Conservation (phyloP, 768 basidiomycete species). For the Tephrocybe rancida region DNA sequence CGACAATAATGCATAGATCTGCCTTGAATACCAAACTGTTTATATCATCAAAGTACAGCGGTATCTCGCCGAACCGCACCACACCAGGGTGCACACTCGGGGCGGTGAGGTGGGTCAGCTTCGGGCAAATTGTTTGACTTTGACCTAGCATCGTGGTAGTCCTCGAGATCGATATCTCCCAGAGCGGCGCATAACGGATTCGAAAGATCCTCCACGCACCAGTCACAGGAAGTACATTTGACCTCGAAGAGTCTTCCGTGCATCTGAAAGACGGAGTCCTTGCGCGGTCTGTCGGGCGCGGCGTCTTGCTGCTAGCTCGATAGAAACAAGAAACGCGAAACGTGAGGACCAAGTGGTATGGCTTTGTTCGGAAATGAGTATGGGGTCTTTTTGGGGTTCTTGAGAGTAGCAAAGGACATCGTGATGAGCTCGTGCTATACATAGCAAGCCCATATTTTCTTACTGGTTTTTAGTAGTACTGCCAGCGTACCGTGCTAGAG, state of each 20-base stretch:
- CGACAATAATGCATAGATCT: conserved; percentile 39
- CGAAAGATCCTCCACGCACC: neutral
- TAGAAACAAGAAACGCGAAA: neutral
- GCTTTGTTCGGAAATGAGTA: no score
- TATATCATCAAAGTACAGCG: conserved; percentile 16
- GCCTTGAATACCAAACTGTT: conserved; percentile 24
- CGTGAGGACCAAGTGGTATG: no score
- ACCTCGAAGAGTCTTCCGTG: conserved; percentile 33
- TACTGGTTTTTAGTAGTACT: no score
- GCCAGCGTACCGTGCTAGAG: no score
- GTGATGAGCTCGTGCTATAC: no score
- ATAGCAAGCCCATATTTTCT: no score
- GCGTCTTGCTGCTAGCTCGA: no score
- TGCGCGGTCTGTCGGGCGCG: neutral
- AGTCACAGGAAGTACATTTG: conserved; percentile 48
- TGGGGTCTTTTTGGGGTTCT: no score
- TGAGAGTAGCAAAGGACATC: no score
- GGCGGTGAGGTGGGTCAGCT: conserved; percentile 30
- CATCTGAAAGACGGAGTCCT: conserved; percentile 8
- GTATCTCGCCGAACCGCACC: conserved; percentile 44
- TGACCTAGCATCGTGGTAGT: neutral
- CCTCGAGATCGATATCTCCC: neutral
- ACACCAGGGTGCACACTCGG: conserved; percentile 37
- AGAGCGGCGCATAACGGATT: conserved; percentile 22
- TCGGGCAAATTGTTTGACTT: conserved; percentile 21